These are phyloP conservation scores for Pyrenophora tritici-repentis DNA, from an alignment of 2,329 filamentous ascomycete genomes.

Conservation along the genomic window DNA sequence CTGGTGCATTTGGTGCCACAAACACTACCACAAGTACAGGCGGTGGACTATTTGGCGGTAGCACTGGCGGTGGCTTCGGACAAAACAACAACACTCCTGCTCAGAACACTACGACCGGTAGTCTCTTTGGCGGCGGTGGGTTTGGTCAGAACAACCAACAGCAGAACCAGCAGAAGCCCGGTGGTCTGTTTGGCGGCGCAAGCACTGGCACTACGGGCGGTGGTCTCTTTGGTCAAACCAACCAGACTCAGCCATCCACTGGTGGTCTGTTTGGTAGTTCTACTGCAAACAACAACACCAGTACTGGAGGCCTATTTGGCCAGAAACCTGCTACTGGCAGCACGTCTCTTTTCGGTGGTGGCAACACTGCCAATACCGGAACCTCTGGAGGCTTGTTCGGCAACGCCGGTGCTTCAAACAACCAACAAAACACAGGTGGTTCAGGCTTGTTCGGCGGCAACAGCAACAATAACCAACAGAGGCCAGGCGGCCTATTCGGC, in stretches of 20 bases:
- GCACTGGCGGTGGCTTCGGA: conserved; percentile 38
- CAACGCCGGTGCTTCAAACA: conserved; percentile 36
- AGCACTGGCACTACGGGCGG: conserved; percentile 46
- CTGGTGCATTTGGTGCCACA: conserved; percentile 35
- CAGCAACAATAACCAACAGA: conserved; percentile 53
- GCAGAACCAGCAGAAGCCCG: conserved; percentile 48
- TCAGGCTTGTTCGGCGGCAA: conserved; percentile 46
- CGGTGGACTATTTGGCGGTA: conserved; percentile 35
- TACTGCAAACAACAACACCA: conserved; percentile 45
- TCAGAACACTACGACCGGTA: conserved; percentile 36
- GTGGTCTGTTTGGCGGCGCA: conserved; percentile 40
- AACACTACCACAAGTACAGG: conserved; percentile 35
- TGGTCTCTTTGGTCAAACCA: conserved; percentile 57
- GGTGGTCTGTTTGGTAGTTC: conserved; percentile 57
- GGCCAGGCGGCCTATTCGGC: conserved; percentile 51
- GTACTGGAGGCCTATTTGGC: conserved; percentile 50
- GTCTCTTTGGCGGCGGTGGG: conserved; percentile 48
- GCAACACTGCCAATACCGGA: conserved; percentile 21
- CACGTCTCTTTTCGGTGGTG: conserved; percentile 39
- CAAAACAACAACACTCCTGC: conserved; percentile 36
- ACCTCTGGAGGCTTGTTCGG: conserved; percentile 44
- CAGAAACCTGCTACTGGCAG: conserved; percentile 32
- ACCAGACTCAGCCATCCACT: conserved; percentile 26
- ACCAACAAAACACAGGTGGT: conserved; percentile 39
- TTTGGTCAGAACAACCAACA: conserved; percentile 46